Conservation (phyloP, 495 filamentous ascomycete species). For the Neurospora discreta region DNA sequence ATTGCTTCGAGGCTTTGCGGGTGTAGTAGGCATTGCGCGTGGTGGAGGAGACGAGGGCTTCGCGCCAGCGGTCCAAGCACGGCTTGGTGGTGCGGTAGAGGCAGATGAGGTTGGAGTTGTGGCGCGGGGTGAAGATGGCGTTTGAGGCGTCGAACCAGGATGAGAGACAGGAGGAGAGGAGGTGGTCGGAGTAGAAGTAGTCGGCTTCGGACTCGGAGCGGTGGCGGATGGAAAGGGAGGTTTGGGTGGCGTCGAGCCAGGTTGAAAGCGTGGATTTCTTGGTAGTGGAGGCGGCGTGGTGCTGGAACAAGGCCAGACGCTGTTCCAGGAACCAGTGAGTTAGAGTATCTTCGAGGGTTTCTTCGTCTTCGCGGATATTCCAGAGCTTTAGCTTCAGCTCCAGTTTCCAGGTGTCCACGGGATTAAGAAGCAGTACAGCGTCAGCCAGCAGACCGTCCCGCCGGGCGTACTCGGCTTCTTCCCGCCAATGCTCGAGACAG, state of each 20-base stretch:
- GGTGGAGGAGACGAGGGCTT: slow-evolving; percentile 1
- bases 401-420: slow-evolving; percentile 13
- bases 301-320: slow-evolving; percentile 13
- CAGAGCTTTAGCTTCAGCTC: slow-evolving; percentile 16
- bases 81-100: slow-evolving; percentile 19
- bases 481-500: slow-evolving; percentile 8
- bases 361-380: slow-evolving; percentile 1
- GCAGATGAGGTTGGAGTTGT: slow-evolving; percentile 16
- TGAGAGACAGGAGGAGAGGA: slow-evolving; percentile 7
- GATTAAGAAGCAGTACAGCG: slow-evolving; percentile 5
- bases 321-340: slow-evolving; percentile 15
- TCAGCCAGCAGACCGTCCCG: slow-evolving; percentile 7
- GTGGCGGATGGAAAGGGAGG: neutral
- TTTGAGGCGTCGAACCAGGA: slow-evolving; percentile 16
- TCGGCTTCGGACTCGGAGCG: slow-evolving; percentile 8
- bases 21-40: slow-evolving; percentile 2
- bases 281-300: slow-evolving; percentile 4
- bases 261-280: slow-evolving; percentile 6
- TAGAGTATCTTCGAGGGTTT: slow-evolving; percentile 9
- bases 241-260: neutral
- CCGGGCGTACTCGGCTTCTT: neutral
- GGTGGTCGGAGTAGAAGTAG: slow-evolving; percentile 7
- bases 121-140: slow-evolving; percentile 6
- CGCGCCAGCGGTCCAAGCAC: slow-evolving; percentile 15
- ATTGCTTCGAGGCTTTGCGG: slow-evolving; percentile 5